Conservation (phyloP, 2,329 filamentous ascomycete species). For the Phyllosticta capitalensis region DNA sequence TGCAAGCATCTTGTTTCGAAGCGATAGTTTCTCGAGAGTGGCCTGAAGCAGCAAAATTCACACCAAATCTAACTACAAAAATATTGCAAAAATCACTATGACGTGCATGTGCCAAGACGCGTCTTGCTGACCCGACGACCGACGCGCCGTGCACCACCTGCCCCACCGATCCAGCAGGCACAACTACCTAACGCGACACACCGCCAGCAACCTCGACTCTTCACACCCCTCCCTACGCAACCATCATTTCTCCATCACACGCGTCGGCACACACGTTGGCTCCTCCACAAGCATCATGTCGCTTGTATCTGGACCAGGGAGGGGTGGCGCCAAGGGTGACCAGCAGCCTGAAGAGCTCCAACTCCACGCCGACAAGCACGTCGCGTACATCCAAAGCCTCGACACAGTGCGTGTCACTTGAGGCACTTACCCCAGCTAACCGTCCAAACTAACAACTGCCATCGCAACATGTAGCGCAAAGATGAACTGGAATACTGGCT, state of each 20-base stretch:
- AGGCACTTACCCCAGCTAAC: background rate
- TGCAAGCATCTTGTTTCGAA: background rate
- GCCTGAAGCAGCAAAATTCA: background rate
- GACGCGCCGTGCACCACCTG: background rate
- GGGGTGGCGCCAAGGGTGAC: slow-evolving; percentile 33
- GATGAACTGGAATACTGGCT: slow-evolving; percentile 97
- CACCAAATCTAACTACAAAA: background rate
- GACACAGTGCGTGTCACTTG: slow-evolving; percentile 56
- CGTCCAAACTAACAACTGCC: background rate
- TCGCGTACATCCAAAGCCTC: slow-evolving; percentile 85
- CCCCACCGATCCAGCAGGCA: background rate
- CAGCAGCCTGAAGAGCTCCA: slow-evolving; percentile 38
- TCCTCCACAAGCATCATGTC: slow-evolving; percentile 37
- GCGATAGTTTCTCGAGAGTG: background rate
- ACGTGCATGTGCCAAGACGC: too few species aligned
- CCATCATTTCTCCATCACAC: background rate
- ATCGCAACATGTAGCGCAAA: slow-evolving; percentile 52
- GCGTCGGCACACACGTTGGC: background rate
- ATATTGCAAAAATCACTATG: background rate
- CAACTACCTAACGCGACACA: background rate
- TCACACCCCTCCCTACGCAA: background rate
- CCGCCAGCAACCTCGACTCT: background rate
- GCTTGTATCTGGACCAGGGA: slow-evolving; percentile 50
- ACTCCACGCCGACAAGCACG: slow-evolving; percentile 58
- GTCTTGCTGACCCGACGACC: too few species aligned